These are phyloP conservation scores for Entonaema liquescens DNA, from an alignment of 495 filamentous ascomycete species.

Conservation along the genomic window DNA sequence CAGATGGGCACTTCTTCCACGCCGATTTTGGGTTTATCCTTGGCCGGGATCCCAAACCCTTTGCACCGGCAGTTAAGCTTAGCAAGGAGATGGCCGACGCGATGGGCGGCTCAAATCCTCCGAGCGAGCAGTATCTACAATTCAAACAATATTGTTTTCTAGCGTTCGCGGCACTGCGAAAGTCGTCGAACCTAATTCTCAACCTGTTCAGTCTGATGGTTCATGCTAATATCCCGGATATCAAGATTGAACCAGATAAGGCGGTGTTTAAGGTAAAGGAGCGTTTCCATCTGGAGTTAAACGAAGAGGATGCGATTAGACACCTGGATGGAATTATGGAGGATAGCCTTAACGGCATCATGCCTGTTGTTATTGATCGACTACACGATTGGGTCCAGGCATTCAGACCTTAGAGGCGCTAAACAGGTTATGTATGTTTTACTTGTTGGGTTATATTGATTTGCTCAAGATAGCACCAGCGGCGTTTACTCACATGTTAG, in stretches of 20 bases:
- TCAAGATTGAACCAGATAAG: constrained; percentile 89
- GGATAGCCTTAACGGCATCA: constrained; percentile 85
- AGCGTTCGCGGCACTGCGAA: constrained; percentile 89
- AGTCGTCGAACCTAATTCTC: constrained; percentile 88
- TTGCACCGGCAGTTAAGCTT: constrained; percentile 95
- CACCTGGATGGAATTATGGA: constrained; percentile 88
- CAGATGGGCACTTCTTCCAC: constrained; percentile 96
- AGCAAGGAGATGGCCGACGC: constrained; percentile 98
- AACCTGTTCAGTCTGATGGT: constrained; percentile 98
- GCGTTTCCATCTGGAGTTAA: constrained; percentile 89
- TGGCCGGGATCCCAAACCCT: constrained; percentile 96
- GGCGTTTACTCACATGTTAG: background rate
- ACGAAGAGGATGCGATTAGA: constrained; percentile 90
- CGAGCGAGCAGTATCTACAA: constrained; percentile 77
- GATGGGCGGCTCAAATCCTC: constrained; percentile 80
- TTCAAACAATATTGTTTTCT: constrained; percentile 98
- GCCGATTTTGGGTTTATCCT: constrained; percentile 98
- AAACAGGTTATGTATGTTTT: constrained; percentile 2
- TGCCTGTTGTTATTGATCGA: constrained; percentile 93
- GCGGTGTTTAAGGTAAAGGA: constrained; percentile 95
- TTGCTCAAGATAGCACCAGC: background rate
- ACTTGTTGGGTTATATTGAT: background rate
- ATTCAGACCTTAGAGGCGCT: constrained; percentile 70
- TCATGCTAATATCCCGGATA: constrained; percentile 95
- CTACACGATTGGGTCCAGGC: constrained; percentile 94